A percentile compares a stretch with the other conserved stretches of the same genome.
Evolutionary conservation across 2,329 filamentous ascomycete genomes (phyloP).

Genomic region (Coleophoma cylindrospora): DNA sequence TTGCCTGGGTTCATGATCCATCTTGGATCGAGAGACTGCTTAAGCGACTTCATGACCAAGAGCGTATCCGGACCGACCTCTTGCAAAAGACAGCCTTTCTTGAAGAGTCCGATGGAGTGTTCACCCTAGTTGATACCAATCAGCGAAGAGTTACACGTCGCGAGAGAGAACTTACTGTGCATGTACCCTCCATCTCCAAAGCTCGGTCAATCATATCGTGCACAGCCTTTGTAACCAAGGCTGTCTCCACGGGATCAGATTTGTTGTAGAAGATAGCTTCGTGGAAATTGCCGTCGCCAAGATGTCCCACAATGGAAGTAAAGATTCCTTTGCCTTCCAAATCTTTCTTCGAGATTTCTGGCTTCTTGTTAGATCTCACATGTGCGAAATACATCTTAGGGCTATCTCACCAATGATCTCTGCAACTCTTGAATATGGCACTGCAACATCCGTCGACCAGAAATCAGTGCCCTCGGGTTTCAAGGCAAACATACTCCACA

Average conservation of each 20-base stretch:
- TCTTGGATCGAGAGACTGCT: conserved; percentile 70
- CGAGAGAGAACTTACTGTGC: conserved; percentile 44
- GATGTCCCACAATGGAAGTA: conserved; percentile 79
- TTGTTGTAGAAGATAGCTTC: conserved; percentile 84
- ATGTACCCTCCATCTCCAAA: conserved; percentile 88
- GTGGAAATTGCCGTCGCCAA: conserved; percentile 92
- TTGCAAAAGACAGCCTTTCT: conserved; percentile 71
- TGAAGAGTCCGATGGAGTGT: conserved; percentile 79
- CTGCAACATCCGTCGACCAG: conserved; percentile 80
- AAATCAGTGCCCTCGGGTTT: conserved; percentile 55
- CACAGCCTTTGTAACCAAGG: conserved; percentile 71
- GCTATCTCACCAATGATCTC: conserved; percentile 52
- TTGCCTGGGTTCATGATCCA: conserved; percentile 75
- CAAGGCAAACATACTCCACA: conserved; percentile 75
- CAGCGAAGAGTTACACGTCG: conserved; percentile 6
- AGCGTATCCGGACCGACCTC: conserved; percentile 78
- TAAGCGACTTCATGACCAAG: conserved; percentile 77
- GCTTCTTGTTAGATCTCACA: not conserved
- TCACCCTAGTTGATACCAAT: conserved; percentile 47
- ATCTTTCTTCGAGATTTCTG: conserved; percentile 74
- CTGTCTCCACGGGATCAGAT: conserved; percentile 61
- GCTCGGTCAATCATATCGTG: conserved; percentile 83
- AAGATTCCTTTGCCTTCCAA: conserved; percentile 79
- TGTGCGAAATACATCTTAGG: too few relatives aligned
- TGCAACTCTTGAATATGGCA: conserved; percentile 68